phyloP scores from a whole-genome alignment of 1,139 yeast genomes.

The Geotrichum candidum region DNA sequence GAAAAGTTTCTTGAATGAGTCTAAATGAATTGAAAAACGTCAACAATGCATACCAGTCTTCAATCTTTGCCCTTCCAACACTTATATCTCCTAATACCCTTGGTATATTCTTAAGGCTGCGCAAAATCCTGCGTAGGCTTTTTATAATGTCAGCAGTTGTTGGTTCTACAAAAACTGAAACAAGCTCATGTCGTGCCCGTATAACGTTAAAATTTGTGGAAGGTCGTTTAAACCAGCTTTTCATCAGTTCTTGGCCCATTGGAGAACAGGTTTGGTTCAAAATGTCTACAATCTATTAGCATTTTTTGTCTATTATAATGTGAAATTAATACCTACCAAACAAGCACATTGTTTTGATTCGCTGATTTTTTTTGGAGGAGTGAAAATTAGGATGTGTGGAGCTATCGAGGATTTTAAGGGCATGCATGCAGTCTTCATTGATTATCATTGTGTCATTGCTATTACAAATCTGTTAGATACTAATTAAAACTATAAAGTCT shows the following conservation, averaged over 20 bases:
- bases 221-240: constrained; percentile 38
- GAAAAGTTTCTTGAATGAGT: constrained; percentile 10
- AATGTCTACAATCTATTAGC: constrained; percentile 10
- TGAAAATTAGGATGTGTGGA: constrained; percentile 22
- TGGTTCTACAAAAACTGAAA: constrained; percentile 27
- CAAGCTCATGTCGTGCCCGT: constrained; percentile 30
- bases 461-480: not conserved
- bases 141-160: constrained; percentile 22
- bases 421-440: constrained; percentile 36
- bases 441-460: constrained; percentile 28
- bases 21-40: constrained; percentile 20
- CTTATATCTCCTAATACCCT: constrained; percentile 27
- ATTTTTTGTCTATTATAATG: not conserved
- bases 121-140: constrained; percentile 23
- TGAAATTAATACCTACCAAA: constrained; percentile 19
- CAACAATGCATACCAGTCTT: constrained; percentile 31
- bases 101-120: constrained; percentile 31
- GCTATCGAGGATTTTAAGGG: constrained; percentile 32
- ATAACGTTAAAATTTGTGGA: constrained; percentile 29
- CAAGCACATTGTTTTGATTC: constrained; percentile 18
- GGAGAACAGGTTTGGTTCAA: constrained; percentile 30
- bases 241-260: constrained; percentile 32
- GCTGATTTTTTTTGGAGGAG: constrained; percentile 9
- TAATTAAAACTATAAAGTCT: not conserved
- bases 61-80: constrained; percentile 28